Base-by-base conservation (phyloP, 495 filamentous ascomycete species). In the Annulohypoxylon maeteangense region DNA sequence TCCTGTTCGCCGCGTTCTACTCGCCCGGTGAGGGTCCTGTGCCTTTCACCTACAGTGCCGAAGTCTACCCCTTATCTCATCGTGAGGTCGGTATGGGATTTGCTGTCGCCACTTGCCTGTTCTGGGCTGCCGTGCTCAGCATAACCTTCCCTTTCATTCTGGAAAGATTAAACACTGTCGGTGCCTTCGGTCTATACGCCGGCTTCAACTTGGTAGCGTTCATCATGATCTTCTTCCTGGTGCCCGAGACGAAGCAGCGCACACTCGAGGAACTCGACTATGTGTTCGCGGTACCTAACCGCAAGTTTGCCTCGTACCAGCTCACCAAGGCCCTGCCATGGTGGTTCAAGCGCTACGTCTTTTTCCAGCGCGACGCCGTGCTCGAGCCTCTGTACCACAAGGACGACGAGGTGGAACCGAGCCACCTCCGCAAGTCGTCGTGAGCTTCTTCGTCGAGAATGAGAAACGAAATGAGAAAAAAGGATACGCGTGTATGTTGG, bases 231-330 rank as follows among this genome's bases (percentile, higher is more conserved):
- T 91, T 91, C 78, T 82, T 91, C 12, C 86, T 84, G 65, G 79
- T 93, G 27, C 87, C 87, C 7, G 90, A 91, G 80, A 91, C 89
- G 7, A 91, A 91, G 81, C 86, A 90, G 80, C 84, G 85, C 14
- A 88, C 87, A 3, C 81, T 90, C 10, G 92, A 96, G 78, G 93
- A 96, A 76, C 82, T 96, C 38, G 92, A 96, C 79, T 93, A 93
- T 74, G 88, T 96, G 60, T 96, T 93, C 67, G 90, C 88, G 7
- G 90, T 93, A 11, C 90, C 90, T 0, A 90, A 86, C 23, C 72
- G 84, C 45, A 83, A 82, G 36, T 90, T 92, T 75, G 86, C 86
- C 74, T 66, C 67, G 32, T 92, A 93, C 74, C 91, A 95, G 79
- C 31, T 88, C 29, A 85, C 76, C 59, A 83, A 87, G 67, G 87